Evolutionary conservation across 305 asterid genomes (phyloP).

Genomic region (Fraxinus greggii): DNA sequence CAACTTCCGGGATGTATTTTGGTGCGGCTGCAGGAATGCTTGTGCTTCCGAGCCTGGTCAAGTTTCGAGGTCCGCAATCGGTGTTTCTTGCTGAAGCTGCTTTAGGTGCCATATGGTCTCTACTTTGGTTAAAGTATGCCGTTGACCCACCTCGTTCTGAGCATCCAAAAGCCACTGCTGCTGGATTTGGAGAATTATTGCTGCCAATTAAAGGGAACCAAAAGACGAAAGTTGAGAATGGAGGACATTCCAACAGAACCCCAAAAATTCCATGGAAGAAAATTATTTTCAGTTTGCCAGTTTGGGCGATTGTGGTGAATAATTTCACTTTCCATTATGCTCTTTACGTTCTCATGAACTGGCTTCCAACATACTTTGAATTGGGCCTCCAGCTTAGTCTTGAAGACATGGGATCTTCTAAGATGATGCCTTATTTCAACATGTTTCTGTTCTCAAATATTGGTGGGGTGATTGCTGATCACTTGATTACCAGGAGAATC

Average conservation of each 20-base stretch:
- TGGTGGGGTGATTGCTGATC: slow-evolving; percentile 90
- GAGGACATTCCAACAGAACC: slow-evolving; percentile 40
- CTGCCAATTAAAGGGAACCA: slow-evolving; percentile 55
- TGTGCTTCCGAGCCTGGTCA: slow-evolving; percentile 78
- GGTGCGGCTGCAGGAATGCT: slow-evolving; percentile 95
- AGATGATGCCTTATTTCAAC: slow-evolving; percentile 92
- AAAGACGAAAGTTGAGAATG: slow-evolving; percentile 54
- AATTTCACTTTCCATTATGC: slow-evolving; percentile 94
- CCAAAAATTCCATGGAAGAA: slow-evolving; percentile 75
- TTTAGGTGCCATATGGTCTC: slow-evolving; percentile 80
- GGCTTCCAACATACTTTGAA: slow-evolving; percentile 97
- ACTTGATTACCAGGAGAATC: slow-evolving; percentile 58
- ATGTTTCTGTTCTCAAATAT: slow-evolving; percentile 90
- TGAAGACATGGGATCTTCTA: slow-evolving; percentile 96
- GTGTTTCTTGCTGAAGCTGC: slow-evolving; percentile 86
- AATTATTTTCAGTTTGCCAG: slow-evolving; percentile 63
- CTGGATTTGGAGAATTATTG: slow-evolving; percentile 81
- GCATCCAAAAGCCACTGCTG: slow-evolving; percentile 85
- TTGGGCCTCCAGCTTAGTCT: slow-evolving; percentile 81
- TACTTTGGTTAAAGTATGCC: slow-evolving; percentile 77
- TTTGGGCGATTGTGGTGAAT: slow-evolving; percentile 88
- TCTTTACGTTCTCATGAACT: slow-evolving; percentile 92
- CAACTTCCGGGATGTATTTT: slow-evolving; percentile 93
- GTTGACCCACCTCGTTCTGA: slow-evolving; percentile 94
- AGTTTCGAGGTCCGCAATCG: slow-evolving; percentile 75